A percentile compares a stretch with the other conserved stretches of the same genome.
phyloP scores from a whole-genome alignment of 495 filamentous ascomycete genomes.

The Xylaria scruposa region DNA sequence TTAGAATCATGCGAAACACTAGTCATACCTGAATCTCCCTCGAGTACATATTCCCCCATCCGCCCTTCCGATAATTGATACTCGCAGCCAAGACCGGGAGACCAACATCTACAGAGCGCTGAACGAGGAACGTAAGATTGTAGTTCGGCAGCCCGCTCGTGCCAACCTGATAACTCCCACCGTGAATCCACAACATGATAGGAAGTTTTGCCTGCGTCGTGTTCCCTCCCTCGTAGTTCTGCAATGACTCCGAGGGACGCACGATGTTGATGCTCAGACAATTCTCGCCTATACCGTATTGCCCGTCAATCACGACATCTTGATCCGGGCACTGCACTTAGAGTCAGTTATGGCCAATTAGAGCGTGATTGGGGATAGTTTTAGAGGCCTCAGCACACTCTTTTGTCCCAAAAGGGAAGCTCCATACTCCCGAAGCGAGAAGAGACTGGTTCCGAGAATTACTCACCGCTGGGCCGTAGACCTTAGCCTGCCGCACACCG shows the following conservation, averaged over 20 bases:
- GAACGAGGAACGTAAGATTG: slow-evolving; percentile 52
- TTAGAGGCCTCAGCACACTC: too few relatives aligned
- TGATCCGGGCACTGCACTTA: slow-evolving; percentile 56
- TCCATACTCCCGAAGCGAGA: too few relatives aligned
- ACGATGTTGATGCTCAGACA: slow-evolving; percentile 72
- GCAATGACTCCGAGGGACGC: slow-evolving; percentile 49
- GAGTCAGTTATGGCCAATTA: too few relatives aligned
- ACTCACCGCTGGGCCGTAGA: slow-evolving; percentile 41
- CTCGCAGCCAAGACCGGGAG: slow-evolving; percentile 55
- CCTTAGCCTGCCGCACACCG: slow-evolving; percentile 56
- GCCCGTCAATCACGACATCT: slow-evolving; percentile 44
- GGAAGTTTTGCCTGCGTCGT: slow-evolving; percentile 48
- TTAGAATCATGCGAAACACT: neutral
- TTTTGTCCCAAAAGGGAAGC: too few relatives aligned
- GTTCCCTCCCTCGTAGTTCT: neutral
- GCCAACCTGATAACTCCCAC: slow-evolving; percentile 70
- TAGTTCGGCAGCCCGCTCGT: slow-evolving; percentile 60
- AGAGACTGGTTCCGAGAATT: too few relatives aligned
- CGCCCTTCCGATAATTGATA: slow-evolving; percentile 52
- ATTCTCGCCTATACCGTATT: slow-evolving; percentile 65
- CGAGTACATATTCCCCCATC: slow-evolving; percentile 55
- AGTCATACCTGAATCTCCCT: slow-evolving; percentile 48
- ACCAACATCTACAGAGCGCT: slow-evolving; percentile 50
- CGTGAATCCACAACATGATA: slow-evolving; percentile 72
- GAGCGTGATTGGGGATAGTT: too few relatives aligned